Conservation (phyloP, 108 stramenopile species). For the Tribonema minus region DNA sequence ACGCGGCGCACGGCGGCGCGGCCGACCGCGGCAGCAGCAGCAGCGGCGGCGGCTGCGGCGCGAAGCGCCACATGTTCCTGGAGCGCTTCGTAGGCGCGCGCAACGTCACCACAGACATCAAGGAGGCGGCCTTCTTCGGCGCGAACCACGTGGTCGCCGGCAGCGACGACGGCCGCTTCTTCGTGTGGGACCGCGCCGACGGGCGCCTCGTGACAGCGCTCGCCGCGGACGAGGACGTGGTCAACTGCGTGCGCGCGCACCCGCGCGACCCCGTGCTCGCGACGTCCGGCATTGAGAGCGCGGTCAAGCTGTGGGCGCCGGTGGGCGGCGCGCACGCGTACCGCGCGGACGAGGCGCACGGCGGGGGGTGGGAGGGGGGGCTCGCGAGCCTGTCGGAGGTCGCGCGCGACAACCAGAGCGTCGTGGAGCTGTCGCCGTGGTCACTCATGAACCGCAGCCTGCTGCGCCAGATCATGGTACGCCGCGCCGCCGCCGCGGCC, state of each 20-base stretch:
- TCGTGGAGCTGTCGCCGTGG: no score
- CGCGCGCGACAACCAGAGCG: conserved; percentile 1
- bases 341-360: neutral
- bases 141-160: conserved; percentile 22
- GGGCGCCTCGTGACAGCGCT: conserved; percentile 14
- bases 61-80: neutral
- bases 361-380: neutral
- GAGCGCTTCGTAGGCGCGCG: conserved; percentile 27
- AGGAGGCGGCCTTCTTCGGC: conserved; percentile 38
- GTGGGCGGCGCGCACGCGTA: neutral
- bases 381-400: neutral
- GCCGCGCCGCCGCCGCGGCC: no score
- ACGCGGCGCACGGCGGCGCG: neutral
- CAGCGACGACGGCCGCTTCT: conserved; percentile 28
- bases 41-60: neutral
- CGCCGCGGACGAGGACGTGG: conserved; percentile 8
- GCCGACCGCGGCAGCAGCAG: neutral
- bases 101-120: conserved; percentile 37
- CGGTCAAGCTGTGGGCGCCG: conserved; percentile 3
- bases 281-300: conserved; percentile 10
- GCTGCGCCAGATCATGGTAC: no score
- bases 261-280: conserved; percentile 16
- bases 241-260: conserved; percentile 31
- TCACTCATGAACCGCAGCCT: no score
- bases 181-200: conserved; percentile 19